phyloP scores from a whole-genome alignment of 345 rosid genomes.

The Lenwebbia sp. region DNA sequence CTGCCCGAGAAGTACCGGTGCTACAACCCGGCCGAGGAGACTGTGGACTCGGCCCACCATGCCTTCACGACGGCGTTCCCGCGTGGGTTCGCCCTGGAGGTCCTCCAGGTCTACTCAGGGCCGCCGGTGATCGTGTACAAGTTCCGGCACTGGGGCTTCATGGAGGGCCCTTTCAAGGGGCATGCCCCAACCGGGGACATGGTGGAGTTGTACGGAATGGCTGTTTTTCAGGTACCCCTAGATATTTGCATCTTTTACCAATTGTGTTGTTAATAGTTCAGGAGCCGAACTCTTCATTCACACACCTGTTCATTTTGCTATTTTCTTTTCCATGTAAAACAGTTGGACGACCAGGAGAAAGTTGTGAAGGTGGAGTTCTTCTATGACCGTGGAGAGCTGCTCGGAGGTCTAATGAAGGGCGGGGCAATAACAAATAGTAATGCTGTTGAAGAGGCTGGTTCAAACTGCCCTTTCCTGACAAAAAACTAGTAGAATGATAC shows the following conservation, averaged over 20 bases:
- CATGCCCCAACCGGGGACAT: constrained; percentile 39
- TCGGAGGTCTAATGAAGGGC: constrained; percentile 49
- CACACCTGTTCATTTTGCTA: neutral
- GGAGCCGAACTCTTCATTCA: neutral
- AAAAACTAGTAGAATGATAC: neutral
- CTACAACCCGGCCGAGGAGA: constrained; percentile 21
- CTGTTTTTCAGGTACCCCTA: constrained; percentile 15
- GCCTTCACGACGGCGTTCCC: constrained; percentile 44
- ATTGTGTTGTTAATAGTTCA: neutral
- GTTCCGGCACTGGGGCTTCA: constrained; percentile 61
- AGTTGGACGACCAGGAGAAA: constrained; percentile 44
- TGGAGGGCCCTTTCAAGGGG: constrained; percentile 62
- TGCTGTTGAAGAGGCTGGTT: constrained; percentile 1
- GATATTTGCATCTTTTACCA: neutral
- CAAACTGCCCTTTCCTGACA: constrained; percentile 38
- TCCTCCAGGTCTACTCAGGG: constrained; percentile 44
- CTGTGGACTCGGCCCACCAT: constrained; percentile 11
- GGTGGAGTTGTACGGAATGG: constrained; percentile 23
- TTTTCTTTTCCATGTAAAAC: neutral
- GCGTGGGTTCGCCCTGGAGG: constrained; percentile 49
- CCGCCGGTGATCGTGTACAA: constrained; percentile 43
- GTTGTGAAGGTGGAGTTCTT: constrained; percentile 47
- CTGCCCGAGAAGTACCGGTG: constrained; percentile 30
- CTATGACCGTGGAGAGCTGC: constrained; percentile 37
- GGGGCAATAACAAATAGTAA: neutral